These are phyloP conservation scores for Laburnicola sp. DNA, from an alignment of 2,329 filamentous ascomycete genomes.

Conservation along the genomic window DNA sequence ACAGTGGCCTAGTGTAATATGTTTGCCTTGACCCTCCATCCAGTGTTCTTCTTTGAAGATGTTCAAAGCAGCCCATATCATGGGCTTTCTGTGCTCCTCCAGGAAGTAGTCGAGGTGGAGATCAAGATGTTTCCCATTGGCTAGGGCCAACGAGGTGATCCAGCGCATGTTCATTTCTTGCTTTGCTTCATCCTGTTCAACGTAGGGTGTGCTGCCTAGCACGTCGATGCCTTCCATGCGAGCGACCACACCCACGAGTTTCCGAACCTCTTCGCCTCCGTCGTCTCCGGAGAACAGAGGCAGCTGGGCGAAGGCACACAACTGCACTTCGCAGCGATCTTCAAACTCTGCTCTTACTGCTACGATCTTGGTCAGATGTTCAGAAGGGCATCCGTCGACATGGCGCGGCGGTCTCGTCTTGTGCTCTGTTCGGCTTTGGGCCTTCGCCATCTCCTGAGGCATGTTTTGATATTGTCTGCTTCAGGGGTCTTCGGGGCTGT, in stretches of 20 bases:
- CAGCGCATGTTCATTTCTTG: slow-evolving; percentile 64
- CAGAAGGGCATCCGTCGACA: slow-evolving; percentile 19
- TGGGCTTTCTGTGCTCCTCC: slow-evolving; percentile 52
- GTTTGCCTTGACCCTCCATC: slow-evolving; percentile 42
- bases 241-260: slow-evolving; percentile 54
- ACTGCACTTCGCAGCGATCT: slow-evolving; percentile 62
- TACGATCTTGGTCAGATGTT: slow-evolving; percentile 42
- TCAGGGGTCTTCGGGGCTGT: too few relatives aligned
- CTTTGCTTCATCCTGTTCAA: slow-evolving; percentile 58
- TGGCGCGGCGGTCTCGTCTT: slow-evolving; percentile 13
- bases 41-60: slow-evolving; percentile 57
- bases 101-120: slow-evolving; percentile 74
- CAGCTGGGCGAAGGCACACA: slow-evolving; percentile 73
- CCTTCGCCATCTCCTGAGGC: slow-evolving; percentile 18
- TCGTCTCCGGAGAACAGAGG: slow-evolving; percentile 63
- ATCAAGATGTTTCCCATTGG: slow-evolving; percentile 62
- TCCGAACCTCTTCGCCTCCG: slow-evolving; percentile 55
- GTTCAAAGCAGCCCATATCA: slow-evolving; percentile 60
- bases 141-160: slow-evolving; percentile 60
- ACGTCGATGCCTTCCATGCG: slow-evolving; percentile 56
- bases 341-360: slow-evolving; percentile 59
- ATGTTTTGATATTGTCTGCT: too few relatives aligned
- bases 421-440: slow-evolving; percentile 6
- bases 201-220: slow-evolving; percentile 71
- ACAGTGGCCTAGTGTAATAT: slow-evolving; percentile 64